Percentiles rank a stretch among this genome's conserved stretches.
These are phyloP conservation scores for Starmerella sp. DNA, from an alignment of 805 yeast genomes.

Conservation along the genomic window DNA sequence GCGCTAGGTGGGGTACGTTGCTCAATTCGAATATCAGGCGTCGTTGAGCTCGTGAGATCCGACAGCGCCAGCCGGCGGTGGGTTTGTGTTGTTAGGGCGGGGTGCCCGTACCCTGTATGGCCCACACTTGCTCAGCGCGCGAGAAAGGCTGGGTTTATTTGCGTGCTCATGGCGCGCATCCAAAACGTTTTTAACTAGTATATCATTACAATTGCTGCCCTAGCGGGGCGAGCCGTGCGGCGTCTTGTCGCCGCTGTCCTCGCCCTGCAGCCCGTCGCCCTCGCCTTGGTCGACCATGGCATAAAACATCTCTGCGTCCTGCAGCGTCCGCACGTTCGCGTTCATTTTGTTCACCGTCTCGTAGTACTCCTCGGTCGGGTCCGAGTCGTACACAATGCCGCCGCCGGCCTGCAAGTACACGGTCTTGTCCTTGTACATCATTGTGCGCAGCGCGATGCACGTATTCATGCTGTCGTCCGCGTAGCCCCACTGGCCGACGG, in stretches of 20 bases:
- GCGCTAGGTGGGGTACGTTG: not conserved
- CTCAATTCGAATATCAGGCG: too few species aligned
- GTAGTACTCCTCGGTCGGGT: slow-evolving; percentile 86
- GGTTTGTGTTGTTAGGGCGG: too few species aligned
- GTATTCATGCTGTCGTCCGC: slow-evolving; percentile 94
- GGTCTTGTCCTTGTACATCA: slow-evolving; percentile 82
- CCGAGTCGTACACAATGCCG: slow-evolving; percentile 92
- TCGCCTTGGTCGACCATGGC: not conserved
- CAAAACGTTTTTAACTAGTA: too few species aligned
- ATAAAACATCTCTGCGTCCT: slow-evolving; percentile 65
- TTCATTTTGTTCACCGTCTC: slow-evolving; percentile 97
- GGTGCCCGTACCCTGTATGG: too few species aligned
- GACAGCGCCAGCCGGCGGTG: not conserved
- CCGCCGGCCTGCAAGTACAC: slow-evolving; percentile 98
- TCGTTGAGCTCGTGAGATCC: not conserved
- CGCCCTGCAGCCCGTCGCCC: not conserved
- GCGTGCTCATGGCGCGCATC: too few species aligned
- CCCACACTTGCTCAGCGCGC: too few species aligned
- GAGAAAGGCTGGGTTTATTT: too few species aligned
- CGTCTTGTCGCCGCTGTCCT: not conserved
- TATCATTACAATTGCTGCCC: not conserved
- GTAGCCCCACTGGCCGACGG: slow-evolving; percentile 97
- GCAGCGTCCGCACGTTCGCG: slow-evolving; percentile 81
- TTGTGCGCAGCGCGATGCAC: slow-evolving; percentile 92
- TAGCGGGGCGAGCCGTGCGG: not conserved